Conservation (phyloP, 495 filamentous ascomycete genomes). For the Neurospora africana region DNA sequence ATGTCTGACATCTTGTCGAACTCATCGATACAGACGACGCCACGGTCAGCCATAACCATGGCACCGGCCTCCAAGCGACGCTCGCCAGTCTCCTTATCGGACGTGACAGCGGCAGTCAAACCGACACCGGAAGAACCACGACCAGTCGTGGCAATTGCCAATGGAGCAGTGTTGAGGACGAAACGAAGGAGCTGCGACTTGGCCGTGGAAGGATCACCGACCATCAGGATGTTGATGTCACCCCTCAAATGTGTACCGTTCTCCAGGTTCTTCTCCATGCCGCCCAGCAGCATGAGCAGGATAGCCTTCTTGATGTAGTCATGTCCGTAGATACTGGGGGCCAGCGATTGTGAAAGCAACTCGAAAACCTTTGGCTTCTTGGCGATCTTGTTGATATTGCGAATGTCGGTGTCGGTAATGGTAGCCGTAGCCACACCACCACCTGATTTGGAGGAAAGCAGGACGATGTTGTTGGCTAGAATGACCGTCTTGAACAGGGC, state of each 20-base stretch:
- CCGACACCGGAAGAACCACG: conserved; percentile 95
- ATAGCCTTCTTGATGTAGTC: conserved; percentile 99
- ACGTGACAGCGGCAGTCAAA: conserved; percentile 93
- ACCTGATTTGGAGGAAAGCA: conserved; percentile 90
- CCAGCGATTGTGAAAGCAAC: conserved; percentile 85
- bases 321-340: conserved; percentile 96
- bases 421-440: conserved; percentile 85
- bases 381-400: conserved; percentile 94
- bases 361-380: conserved; percentile 96
- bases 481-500: conserved; percentile 89
- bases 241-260: conserved; percentile 97
- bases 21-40: conserved; percentile 98
- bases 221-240: conserved; percentile 99
- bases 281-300: conserved; percentile 90
- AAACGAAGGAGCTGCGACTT: conserved; percentile 98
- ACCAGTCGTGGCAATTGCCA: conserved; percentile 96
- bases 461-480: conserved; percentile 88
- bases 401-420: conserved; percentile 95
- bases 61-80: conserved; percentile 91
- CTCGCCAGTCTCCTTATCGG: conserved; percentile 96
- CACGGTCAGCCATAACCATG: conserved; percentile 95
- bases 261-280: conserved; percentile 97
- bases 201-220: conserved; percentile 95
- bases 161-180: conserved; percentile 90
- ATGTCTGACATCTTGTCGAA: conserved; percentile 99